A percentile compares a stretch with the other conserved stretches of the same genome.
Evolutionary conservation across 2,329 filamentous ascomycete species (phyloP).

Genomic region (Fusarium scirpi): DNA sequence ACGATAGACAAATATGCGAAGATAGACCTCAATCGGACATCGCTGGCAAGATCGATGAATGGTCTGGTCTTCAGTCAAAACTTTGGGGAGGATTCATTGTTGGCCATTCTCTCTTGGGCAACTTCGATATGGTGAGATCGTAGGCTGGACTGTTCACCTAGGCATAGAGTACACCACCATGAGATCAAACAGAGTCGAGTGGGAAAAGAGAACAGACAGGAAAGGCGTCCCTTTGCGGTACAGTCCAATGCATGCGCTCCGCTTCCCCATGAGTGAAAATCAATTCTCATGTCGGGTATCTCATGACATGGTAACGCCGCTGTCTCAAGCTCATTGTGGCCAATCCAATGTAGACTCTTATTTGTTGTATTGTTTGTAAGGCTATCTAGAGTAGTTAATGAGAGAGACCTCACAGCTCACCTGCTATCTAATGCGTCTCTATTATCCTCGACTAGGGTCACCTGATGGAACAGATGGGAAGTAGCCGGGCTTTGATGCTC

Average conservation of each 20-base stretch:
- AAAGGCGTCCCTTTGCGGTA: neutral
- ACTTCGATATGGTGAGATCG: neutral
- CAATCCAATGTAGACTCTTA: too few species aligned
- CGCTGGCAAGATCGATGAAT: too few species aligned
- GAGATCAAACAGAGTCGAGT: neutral
- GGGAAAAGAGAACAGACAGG: neutral
- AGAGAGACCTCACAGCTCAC: neutral
- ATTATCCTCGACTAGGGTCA: slow-evolving; percentile 53
- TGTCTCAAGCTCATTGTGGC: neutral
- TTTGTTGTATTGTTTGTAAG: neutral
- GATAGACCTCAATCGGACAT: too few species aligned
- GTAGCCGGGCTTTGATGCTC: slow-evolving; percentile 79
- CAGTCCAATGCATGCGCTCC: neutral
- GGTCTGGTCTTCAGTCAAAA: too few species aligned
- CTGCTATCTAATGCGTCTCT: neutral
- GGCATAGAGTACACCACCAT: neutral
- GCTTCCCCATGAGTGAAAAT: neutral
- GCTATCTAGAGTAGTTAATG: neutral
- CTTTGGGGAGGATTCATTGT: neutral
- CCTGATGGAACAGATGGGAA: slow-evolving; percentile 88
- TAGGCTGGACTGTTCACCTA: neutral
- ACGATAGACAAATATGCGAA: too few species aligned
- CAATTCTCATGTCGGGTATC: neutral
- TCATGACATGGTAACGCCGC: too few species aligned
- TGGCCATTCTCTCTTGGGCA: neutral